A percentile compares a stretch with the other conserved stretches of the same genome.
These are phyloP conservation scores for Penicillium odoratum DNA, from an alignment of 495 filamentous ascomycete genomes.

Conservation along the genomic window DNA sequence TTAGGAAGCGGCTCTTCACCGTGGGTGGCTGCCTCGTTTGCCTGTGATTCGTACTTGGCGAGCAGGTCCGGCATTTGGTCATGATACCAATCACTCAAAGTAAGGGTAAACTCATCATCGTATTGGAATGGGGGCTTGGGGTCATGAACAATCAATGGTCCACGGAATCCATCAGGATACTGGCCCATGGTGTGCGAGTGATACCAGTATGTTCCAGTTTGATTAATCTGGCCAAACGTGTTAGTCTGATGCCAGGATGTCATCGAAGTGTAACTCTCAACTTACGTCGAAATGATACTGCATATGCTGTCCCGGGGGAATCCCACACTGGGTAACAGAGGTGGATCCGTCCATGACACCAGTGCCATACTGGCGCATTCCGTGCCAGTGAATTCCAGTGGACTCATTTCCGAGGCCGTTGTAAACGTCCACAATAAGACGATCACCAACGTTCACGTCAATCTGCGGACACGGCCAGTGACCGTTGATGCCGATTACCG, in stretches of 20 bases:
- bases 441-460: slow-evolving; percentile 68
- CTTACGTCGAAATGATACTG: slow-evolving; percentile 76
- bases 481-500: slow-evolving; percentile 79
- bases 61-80: slow-evolving; percentile 60
- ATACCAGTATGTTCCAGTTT: slow-evolving; percentile 86
- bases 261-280: not conserved
- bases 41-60: slow-evolving; percentile 50
- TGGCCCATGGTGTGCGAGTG: slow-evolving; percentile 72
- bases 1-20: slow-evolving; percentile 66
- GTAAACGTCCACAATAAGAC: slow-evolving; percentile 68
- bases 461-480: slow-evolving; percentile 76
- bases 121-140: slow-evolving; percentile 63
- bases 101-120: slow-evolving; percentile 65
- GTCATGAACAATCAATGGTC: slow-evolving; percentile 72
- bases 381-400: slow-evolving; percentile 72
- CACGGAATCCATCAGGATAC: slow-evolving; percentile 78
- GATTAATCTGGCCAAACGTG: slow-evolving; percentile 52
- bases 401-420: slow-evolving; percentile 74
- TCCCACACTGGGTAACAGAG: slow-evolving; percentile 66
- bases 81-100: slow-evolving; percentile 68
- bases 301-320: slow-evolving; percentile 55
- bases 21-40: slow-evolving; percentile 42
- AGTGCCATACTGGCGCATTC: slow-evolving; percentile 61
- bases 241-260: slow-evolving; percentile 13
- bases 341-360: slow-evolving; percentile 63